phyloP scores from a whole-genome alignment of 441 rosid species.

The Manihot esculenta region DNA sequence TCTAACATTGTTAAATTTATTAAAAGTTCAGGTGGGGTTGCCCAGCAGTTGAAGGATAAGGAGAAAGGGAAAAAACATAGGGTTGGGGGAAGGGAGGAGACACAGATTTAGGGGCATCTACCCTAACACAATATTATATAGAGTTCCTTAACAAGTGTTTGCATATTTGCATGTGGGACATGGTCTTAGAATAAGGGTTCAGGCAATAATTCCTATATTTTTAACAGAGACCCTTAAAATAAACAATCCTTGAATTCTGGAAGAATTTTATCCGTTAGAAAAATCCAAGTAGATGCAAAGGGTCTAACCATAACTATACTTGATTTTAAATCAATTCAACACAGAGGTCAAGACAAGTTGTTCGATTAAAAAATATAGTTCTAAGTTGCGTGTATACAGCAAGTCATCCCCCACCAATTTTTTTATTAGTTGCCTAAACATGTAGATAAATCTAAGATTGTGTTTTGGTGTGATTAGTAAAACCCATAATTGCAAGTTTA shows the following conservation, averaged over 20 bases:
- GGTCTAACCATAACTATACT: too few relatives aligned
- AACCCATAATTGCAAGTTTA: conserved; percentile 14
- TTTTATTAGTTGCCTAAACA: background rate
- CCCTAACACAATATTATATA: background rate
- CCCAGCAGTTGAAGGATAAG: too few relatives aligned
- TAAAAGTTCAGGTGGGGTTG: conserved; percentile 1
- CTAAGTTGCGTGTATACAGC: conserved; percentile 9
- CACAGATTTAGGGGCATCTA: too few relatives aligned
- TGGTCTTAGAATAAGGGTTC: conserved; percentile 16
- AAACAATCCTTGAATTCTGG: conserved; percentile 26
- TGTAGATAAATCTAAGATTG: conserved; percentile 22
- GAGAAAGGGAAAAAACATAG: too few relatives aligned
- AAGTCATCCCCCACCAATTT: conserved; percentile 12
- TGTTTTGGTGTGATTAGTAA: background rate
- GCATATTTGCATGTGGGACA: conserved; percentile 10
- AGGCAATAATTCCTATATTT: background rate
- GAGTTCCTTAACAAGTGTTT: too few relatives aligned
- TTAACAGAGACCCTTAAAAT: background rate
- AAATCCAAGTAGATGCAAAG: conserved; percentile 25
- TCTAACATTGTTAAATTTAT: background rate
- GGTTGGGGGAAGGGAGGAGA: too few relatives aligned
- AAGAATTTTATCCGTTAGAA: conserved; percentile 28
- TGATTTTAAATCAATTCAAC: conserved; percentile 11
- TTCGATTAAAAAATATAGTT: conserved; percentile 14
- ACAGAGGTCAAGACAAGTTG: conserved; percentile 26